phyloP scores from a whole-genome alignment of 2,329 filamentous ascomycete species.

The Tolypocladium endophyticum region DNA sequence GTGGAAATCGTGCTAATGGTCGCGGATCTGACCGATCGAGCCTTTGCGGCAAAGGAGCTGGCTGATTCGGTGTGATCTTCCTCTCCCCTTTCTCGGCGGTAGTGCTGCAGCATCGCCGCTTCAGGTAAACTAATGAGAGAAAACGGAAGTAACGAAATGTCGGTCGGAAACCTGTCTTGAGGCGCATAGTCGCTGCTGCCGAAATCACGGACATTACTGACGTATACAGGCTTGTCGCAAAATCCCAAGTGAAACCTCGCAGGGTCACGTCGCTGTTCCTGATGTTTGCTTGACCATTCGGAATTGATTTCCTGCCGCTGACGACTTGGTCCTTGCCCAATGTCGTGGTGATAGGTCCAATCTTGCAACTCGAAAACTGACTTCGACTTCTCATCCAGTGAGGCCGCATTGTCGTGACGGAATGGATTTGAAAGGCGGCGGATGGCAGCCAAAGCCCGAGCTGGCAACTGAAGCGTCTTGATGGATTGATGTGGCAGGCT shows the following conservation, averaged over 20 bases:
- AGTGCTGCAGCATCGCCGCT: conserved; percentile 21
- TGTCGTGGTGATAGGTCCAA: conserved; percentile 17
- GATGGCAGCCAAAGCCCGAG: conserved; percentile 12
- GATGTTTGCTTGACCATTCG: neutral
- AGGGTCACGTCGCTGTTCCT: neutral
- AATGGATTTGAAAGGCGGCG: conserved; percentile 16
- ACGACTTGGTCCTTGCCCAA: conserved; percentile 4
- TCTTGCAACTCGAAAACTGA: conserved; percentile 12
- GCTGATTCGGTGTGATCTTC: conserved; percentile 24
- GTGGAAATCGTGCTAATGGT: conserved; percentile 21
- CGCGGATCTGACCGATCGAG: conserved; percentile 16
- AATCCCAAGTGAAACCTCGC: neutral
- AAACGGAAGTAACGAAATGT: conserved; percentile 21
- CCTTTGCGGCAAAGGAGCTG: conserved; percentile 15
- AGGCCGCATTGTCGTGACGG: conserved; percentile 2
- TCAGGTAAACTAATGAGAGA: conserved; percentile 26
- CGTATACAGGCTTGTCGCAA: neutral
- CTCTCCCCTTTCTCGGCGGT: conserved; percentile 21
- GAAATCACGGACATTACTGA: neutral
- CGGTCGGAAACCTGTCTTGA: conserved; percentile 11
- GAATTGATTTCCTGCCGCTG: neutral
- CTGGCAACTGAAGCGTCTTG: conserved; percentile 8
- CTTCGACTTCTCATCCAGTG: neutral
- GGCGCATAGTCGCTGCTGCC: conserved; percentile 2
- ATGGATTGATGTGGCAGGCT: conserved; percentile 8